Conservation (phyloP, 1,284 basidiomycete genomes). For the Microbotryomycetes sp. region DNA sequence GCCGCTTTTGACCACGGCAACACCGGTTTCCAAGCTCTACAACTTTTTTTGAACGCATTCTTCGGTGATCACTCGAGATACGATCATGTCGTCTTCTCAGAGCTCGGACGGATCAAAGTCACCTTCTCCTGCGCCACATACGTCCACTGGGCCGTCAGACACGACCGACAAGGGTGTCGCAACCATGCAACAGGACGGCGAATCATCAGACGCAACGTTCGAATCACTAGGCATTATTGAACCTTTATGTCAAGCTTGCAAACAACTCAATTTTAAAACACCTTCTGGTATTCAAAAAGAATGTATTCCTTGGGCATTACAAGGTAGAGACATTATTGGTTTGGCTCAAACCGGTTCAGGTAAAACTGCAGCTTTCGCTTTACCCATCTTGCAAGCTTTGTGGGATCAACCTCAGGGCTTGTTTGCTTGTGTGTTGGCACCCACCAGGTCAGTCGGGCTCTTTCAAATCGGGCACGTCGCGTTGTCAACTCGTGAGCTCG, state of each 20-base stretch:
- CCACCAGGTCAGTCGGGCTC: conserved; percentile 56
- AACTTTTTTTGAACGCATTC: neutral
- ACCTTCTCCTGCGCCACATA: neutral
- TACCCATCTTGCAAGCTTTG: conserved; percentile 92
- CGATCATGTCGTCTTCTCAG: neutral
- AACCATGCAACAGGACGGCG: neutral
- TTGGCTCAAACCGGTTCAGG: conserved; percentile 96
- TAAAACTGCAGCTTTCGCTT: conserved; percentile 94
- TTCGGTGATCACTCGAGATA: neutral
- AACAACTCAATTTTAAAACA: conserved; percentile 71
- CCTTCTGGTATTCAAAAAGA: conserved; percentile 91
- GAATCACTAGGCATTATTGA: conserved; percentile 73
- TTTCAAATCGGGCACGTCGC: too few relatives aligned
- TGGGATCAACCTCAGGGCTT: conserved; percentile 91
- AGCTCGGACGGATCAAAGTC: neutral
- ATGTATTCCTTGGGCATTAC: conserved; percentile 80
- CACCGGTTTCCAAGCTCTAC: too few relatives aligned
- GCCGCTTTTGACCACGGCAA: too few relatives aligned
- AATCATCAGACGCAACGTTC: conserved; percentile 43
- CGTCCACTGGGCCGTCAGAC: too few relatives aligned
- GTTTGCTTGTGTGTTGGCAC: conserved; percentile 89
- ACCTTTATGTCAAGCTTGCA: conserved; percentile 79
- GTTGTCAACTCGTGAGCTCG: too few relatives aligned
- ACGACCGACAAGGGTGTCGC: neutral
- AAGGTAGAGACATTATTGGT: conserved; percentile 92